Conservation (phyloP, 1,284 basidiomycete genomes). For the Leccinum holopus region DNA sequence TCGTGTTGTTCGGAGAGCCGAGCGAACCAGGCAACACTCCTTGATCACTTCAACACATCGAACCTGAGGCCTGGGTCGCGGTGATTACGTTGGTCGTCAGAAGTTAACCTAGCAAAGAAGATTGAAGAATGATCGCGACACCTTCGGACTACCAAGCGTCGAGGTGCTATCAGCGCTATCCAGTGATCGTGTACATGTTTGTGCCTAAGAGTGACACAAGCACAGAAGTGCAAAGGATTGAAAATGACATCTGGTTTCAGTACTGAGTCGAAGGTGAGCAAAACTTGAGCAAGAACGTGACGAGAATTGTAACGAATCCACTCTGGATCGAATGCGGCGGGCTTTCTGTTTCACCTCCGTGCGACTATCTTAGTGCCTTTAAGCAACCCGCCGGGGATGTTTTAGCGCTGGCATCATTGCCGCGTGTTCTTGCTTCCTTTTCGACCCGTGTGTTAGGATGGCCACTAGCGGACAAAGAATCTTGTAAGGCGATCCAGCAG, state of each 20-base stretch:
- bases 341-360: slow-evolving; percentile 11
- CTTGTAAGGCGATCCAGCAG: slow-evolving; percentile 5
- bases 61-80: slow-evolving; percentile 12
- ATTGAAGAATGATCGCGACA: slow-evolving; percentile 19
- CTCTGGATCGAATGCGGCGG: slow-evolving; percentile 11
- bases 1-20: not conserved
- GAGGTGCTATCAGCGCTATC: slow-evolving; percentile 1
- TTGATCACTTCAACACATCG: not conserved
- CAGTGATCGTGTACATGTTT: not conserved
- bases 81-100: slow-evolving; percentile 19
- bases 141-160: slow-evolving; percentile 17
- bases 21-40: slow-evolving; percentile 1
- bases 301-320: not conserved
- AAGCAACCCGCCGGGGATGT: slow-evolving; percentile 14
- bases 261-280: slow-evolving; percentile 2
- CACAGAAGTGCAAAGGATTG: not conserved
- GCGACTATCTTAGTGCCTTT: slow-evolving; percentile 18
- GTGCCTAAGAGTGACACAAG: slow-evolving; percentile 1
- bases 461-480: slow-evolving; percentile 16
- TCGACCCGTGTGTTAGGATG: slow-evolving; percentile 2
- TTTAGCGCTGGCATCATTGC: slow-evolving; percentile 12
- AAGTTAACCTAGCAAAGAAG: slow-evolving; percentile 24
- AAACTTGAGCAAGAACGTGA: slow-evolving; percentile 2
- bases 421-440: slow-evolving; percentile 24
- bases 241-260: not conserved